Evolutionary conservation across 2,329 filamentous ascomycete genomes (phyloP).

Genomic region (Podosphaera aphanis): DNA sequence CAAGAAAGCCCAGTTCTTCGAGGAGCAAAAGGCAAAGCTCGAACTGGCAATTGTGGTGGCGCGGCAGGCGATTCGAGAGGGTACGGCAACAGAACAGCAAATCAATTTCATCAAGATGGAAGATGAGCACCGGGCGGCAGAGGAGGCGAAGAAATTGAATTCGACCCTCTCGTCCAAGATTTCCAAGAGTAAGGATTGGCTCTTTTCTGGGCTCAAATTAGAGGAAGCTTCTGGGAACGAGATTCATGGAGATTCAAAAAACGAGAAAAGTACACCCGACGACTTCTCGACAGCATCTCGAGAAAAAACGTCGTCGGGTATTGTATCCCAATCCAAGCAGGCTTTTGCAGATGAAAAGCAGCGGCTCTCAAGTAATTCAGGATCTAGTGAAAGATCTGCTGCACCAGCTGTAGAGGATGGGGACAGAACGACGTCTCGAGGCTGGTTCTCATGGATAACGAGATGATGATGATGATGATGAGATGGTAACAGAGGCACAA

Average conservation of each 20-base stretch:
- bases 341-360: slow-evolving; percentile 14
- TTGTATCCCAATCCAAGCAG: slow-evolving; percentile 9
- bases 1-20: slow-evolving; percentile 37
- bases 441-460: slow-evolving; percentile 9
- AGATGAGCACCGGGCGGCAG: slow-evolving; percentile 22
- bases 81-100: slow-evolving; percentile 25
- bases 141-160: slow-evolving; percentile 12
- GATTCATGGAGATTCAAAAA: slow-evolving; percentile 9
- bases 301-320: slow-evolving; percentile 12
- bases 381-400: slow-evolving; percentile 12
- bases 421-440: slow-evolving; percentile 4
- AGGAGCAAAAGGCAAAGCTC: slow-evolving; percentile 22
- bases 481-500: not conserved
- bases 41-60: slow-evolving; percentile 23
- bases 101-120: slow-evolving; percentile 30
- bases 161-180: slow-evolving; percentile 3
- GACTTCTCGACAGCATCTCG: slow-evolving; percentile 12
- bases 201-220: slow-evolving; percentile 16
- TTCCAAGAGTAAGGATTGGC: slow-evolving; percentile 11
- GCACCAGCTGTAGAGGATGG: slow-evolving; percentile 2
- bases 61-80: slow-evolving; percentile 19
- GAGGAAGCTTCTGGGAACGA: slow-evolving; percentile 11
- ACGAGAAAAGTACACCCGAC: slow-evolving; percentile 7
- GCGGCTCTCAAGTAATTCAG: slow-evolving; percentile 12
- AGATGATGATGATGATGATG: too few species aligned